Evolutionary conservation across 768 basidiomycete genomes (phyloP).

Genomic region (Leccinum sublutescens): DNA sequence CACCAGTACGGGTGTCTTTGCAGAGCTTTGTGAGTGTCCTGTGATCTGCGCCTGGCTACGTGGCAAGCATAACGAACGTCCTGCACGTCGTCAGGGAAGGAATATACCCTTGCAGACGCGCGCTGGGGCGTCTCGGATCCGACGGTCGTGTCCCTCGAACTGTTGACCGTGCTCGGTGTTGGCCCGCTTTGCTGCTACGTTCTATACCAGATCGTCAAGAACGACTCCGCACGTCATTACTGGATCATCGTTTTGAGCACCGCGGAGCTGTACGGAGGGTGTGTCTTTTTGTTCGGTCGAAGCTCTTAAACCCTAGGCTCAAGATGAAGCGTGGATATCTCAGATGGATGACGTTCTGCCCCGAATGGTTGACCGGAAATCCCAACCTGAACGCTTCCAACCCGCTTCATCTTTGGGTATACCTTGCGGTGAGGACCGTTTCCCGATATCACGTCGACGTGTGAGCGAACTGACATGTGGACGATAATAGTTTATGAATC

Average conservation of each 20-base stretch:
- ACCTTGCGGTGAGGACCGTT: slow-evolving; percentile 61
- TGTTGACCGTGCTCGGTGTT: slow-evolving; percentile 74
- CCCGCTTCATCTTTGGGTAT: slow-evolving; percentile 72
- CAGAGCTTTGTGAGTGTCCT: slow-evolving; percentile 63
- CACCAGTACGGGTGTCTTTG: slow-evolving; percentile 64
- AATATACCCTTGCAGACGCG: slow-evolving; percentile 76
- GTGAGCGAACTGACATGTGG: not conserved
- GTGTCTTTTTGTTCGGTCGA: slow-evolving; percentile 15
- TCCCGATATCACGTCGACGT: not conserved
- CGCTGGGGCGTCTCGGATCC: slow-evolving; percentile 82
- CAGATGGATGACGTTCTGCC: slow-evolving; percentile 88
- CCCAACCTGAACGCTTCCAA: slow-evolving; percentile 72
- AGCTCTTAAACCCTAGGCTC: not conserved
- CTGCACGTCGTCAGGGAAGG: slow-evolving; percentile 55
- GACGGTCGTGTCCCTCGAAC: slow-evolving; percentile 77
- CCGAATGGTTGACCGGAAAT: slow-evolving; percentile 80
- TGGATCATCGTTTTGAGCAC: slow-evolving; percentile 81
- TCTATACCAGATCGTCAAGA: slow-evolving; percentile 57
- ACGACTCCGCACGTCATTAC: slow-evolving; percentile 56
- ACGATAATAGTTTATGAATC: slow-evolving; percentile 67
- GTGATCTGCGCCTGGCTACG: not conserved
- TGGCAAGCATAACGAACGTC: not conserved
- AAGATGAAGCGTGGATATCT: not conserved
- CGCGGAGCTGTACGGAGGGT: slow-evolving; percentile 79
- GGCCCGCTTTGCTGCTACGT: slow-evolving; percentile 76